Conservation (phyloP, 345 rosid species). For the Gossypium mustelinum region DNA sequence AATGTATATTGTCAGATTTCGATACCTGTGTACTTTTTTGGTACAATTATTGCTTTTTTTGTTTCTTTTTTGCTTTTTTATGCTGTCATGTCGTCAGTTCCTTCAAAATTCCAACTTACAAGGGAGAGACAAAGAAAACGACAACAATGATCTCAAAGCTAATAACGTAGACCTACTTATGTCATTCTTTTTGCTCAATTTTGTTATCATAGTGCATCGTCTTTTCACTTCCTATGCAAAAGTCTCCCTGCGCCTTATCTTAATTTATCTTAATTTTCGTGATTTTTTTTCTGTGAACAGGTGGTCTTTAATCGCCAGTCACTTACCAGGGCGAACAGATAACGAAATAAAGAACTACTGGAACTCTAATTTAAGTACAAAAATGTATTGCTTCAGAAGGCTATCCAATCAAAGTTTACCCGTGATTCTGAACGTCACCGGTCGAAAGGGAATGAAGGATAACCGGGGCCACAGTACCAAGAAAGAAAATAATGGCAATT, state of each 20-base stretch:
- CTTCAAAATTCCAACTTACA: no score
- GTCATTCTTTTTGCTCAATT: no score
- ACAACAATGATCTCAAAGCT: no score
- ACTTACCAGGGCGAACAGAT: constrained; percentile 65
- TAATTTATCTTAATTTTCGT: no score
- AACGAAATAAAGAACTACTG: constrained; percentile 70
- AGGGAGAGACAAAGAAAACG: no score
- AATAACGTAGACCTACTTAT: no score
- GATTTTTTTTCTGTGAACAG: constrained; percentile 17
- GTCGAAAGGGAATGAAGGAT: constrained; percentile 26
- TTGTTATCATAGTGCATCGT: no score
- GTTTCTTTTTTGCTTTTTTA: not conserved
- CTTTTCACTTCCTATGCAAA: no score
- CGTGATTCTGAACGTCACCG: constrained; percentile 17
- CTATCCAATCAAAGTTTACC: constrained; percentile 5
- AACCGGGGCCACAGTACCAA: not conserved
- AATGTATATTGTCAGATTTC: no score
- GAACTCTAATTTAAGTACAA: constrained; percentile 59
- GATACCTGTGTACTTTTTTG: not conserved
- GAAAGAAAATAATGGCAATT: not conserved
- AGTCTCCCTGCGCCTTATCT: no score
- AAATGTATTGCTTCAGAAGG: constrained; percentile 35
- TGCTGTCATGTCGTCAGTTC: not conserved
- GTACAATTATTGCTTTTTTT: not conserved
- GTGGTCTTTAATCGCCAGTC: constrained; percentile 61